Conservation (phyloP, 1,284 basidiomycete genomes). For the Ceratobasidium sp. region DNA sequence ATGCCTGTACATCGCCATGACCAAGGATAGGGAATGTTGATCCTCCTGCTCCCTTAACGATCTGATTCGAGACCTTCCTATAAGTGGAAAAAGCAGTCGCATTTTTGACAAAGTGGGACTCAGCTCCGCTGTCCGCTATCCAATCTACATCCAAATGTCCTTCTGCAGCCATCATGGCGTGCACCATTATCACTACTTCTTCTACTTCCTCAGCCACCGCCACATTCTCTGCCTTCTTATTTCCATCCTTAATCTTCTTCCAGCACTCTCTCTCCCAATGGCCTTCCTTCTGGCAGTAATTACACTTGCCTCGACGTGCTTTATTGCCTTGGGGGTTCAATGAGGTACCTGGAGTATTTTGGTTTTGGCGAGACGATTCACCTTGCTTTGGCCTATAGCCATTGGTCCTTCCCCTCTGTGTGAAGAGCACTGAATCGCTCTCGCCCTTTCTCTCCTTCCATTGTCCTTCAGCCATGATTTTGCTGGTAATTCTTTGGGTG, state of each 20-base stretch:
- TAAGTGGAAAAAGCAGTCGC: not conserved
- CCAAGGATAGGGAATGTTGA: not conserved
- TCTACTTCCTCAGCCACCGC: not conserved
- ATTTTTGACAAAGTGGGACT: not conserved
- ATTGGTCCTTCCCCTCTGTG: not conserved
- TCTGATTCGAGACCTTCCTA: not conserved
- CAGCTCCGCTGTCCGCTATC: not conserved
- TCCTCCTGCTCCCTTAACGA: not conserved
- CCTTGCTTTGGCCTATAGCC: too few relatives aligned
- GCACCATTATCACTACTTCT: not conserved
- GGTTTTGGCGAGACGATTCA: too few relatives aligned
- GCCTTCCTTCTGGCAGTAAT: not conserved
- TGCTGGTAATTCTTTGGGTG: not conserved
- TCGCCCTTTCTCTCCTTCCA: not conserved
- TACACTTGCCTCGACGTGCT: not conserved
- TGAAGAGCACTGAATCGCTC: not conserved
- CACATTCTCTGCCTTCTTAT: not conserved
- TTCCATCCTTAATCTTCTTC: not conserved
- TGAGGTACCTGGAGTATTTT: too few relatives aligned
- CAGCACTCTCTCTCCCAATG: conserved; percentile 4
- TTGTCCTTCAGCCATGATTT: not conserved
- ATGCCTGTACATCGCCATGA: not conserved
- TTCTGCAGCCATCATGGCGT: not conserved
- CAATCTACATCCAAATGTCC: not conserved
- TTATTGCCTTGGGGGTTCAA: too few relatives aligned